Conservation (phyloP, 129 eudicot species). For the Tagetes erecta region DNA sequence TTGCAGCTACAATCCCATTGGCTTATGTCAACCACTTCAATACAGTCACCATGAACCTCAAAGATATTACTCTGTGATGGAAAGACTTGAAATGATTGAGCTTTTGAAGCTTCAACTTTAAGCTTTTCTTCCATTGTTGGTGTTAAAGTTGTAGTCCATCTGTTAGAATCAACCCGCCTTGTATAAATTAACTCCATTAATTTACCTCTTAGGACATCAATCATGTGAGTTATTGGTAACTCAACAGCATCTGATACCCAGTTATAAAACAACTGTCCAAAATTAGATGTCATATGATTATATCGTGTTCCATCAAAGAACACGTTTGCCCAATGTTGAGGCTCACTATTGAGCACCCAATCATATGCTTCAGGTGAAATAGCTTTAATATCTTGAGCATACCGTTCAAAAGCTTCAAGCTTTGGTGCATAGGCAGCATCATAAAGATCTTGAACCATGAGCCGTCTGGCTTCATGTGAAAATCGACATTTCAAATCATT, state of each 20-base stretch:
- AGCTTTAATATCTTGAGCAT: slow-evolving; percentile 67
- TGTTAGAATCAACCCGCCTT: slow-evolving; percentile 64
- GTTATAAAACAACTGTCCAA: slow-evolving; percentile 62
- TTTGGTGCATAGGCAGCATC: slow-evolving; percentile 77
- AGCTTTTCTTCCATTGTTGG: slow-evolving; percentile 83
- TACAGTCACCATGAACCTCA: slow-evolving; percentile 71
- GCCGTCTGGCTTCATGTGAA: slow-evolving; percentile 93
- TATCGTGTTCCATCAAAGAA: slow-evolving; percentile 74
- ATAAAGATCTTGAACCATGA: slow-evolving; percentile 81
- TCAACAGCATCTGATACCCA: slow-evolving; percentile 91
- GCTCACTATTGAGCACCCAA: slow-evolving; percentile 70
- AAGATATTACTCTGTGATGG: slow-evolving; percentile 60
- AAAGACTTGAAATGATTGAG: slow-evolving; percentile 47
- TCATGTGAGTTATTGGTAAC: slow-evolving; percentile 81
- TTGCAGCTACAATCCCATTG: slow-evolving; percentile 86
- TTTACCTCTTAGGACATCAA: slow-evolving; percentile 75
- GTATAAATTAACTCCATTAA: slow-evolving; percentile 74
- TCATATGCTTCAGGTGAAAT: slow-evolving; percentile 85
- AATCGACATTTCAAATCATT: slow-evolving; percentile 75
- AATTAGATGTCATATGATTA: slow-evolving; percentile 74
- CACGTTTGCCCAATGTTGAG: slow-evolving; percentile 86
- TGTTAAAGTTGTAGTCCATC: slow-evolving; percentile 68
- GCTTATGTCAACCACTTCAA: slow-evolving; percentile 68
- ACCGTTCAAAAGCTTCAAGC: slow-evolving; percentile 58
- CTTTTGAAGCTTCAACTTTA: slow-evolving; percentile 50